phyloP scores from a whole-genome alignment of 2,329 filamentous ascomycete species.

The Sarocladium strictum region DNA sequence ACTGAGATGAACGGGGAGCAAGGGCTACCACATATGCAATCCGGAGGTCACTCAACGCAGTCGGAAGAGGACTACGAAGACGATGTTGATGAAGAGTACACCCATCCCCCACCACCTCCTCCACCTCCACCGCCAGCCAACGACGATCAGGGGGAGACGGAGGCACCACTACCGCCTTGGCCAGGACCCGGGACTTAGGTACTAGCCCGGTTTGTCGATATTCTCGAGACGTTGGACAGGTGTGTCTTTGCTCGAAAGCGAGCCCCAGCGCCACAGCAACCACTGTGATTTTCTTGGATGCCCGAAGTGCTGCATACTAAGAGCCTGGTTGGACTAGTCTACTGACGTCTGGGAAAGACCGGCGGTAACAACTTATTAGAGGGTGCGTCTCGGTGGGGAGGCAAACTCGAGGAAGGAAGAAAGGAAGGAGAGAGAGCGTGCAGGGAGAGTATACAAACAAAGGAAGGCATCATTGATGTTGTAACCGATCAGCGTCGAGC shows the following conservation, averaged over 20 bases:
- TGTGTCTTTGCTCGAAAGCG: background rate
- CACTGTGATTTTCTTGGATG: background rate
- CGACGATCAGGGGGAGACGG: background rate
- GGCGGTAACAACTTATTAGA: background rate
- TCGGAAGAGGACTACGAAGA: slow-evolving; percentile 34
- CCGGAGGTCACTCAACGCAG: slow-evolving; percentile 28
- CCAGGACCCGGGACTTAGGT: slow-evolving; percentile 9
- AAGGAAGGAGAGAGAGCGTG: background rate
- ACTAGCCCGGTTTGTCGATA: background rate
- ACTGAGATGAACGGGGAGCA: background rate
- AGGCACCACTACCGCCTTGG: slow-evolving; percentile 1
- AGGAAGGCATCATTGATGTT: background rate
- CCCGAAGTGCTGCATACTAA: background rate
- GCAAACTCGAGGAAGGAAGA: background rate
- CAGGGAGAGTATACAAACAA: background rate
- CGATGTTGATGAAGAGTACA: slow-evolving; percentile 22
- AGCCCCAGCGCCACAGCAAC: background rate
- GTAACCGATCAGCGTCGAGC: background rate
- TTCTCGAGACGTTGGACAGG: background rate
- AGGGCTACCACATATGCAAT: background rate
- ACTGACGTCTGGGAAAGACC: background rate
- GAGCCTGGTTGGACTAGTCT: background rate
- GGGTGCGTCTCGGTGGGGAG: slow-evolving; percentile 11
- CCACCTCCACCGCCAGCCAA: slow-evolving; percentile 13
- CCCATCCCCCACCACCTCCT: slow-evolving; percentile 11